Percentiles rank a stretch among this genome's conserved stretches.
These are phyloP conservation scores for Ogataea philodendri DNA, from an alignment of 805 yeast genomes.

Conservation along the genomic window DNA sequence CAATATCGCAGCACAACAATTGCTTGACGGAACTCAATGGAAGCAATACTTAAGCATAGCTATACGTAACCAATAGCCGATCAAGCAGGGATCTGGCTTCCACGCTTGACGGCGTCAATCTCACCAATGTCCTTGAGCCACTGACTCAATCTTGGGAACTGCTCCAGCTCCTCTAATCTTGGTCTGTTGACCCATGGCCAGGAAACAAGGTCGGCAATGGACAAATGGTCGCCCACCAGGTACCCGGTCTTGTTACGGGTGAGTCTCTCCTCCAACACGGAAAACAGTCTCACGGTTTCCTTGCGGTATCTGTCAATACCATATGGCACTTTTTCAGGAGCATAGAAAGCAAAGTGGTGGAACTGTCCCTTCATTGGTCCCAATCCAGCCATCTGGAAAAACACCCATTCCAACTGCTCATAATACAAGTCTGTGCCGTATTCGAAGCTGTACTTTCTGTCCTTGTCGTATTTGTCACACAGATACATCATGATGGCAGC, in stretches of 20 bases:
- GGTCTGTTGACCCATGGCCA: constrained; percentile 43
- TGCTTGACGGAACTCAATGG: constrained; percentile 39
- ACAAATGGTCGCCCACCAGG: constrained; percentile 57
- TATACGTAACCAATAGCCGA: constrained; percentile 10
- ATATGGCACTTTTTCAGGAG: constrained; percentile 52
- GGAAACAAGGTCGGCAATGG: constrained; percentile 56
- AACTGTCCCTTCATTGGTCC: constrained; percentile 69
- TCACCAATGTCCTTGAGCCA: constrained; percentile 40
- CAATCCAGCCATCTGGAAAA: constrained; percentile 56
- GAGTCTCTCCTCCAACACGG: constrained; percentile 53
- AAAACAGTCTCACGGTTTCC: constrained; percentile 53
- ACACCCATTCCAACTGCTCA: constrained; percentile 50
- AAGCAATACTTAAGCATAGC: constrained; percentile 19
- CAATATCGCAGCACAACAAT: constrained; percentile 37
- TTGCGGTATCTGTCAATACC: constrained; percentile 49
- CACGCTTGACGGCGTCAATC: constrained; percentile 37
- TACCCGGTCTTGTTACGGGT: constrained; percentile 47
- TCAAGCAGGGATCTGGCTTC: constrained; percentile 21
- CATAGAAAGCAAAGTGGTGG: constrained; percentile 43
- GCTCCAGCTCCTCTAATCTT: constrained; percentile 33
- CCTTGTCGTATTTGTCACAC: constrained; percentile 59
- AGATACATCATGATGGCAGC: constrained; percentile 61
- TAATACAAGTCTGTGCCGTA: constrained; percentile 45
- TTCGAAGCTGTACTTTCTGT: constrained; percentile 43
- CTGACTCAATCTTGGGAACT: constrained; percentile 40